A percentile compares a stretch with the other conserved stretches of the same genome.
Conservation (phyloP, 768 basidiomycete species). For the Termitomyces sp. region DNA sequence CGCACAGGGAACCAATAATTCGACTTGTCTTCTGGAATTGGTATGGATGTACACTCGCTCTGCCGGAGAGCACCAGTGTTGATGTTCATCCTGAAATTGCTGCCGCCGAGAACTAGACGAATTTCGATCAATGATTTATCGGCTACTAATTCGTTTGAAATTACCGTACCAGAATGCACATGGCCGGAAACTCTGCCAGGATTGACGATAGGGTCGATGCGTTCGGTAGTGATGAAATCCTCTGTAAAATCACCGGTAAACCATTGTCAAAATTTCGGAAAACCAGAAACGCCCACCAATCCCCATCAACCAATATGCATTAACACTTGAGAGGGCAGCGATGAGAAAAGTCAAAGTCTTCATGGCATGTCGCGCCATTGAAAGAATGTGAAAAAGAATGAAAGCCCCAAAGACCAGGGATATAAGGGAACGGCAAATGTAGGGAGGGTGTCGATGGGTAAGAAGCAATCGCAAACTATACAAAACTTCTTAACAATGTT, state of each 20-base stretch:
- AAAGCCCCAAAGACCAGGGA: constrained; percentile 14
- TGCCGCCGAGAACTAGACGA: constrained; percentile 42
- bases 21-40: constrained; percentile 48
- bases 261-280: not conserved
- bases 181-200: constrained; percentile 41
- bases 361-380: constrained; percentile 20
- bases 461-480: not conserved
- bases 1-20: constrained; percentile 48
- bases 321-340: constrained; percentile 24
- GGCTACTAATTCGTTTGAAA: not conserved
- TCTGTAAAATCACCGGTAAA: constrained; percentile 17
- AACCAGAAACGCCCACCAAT: constrained; percentile 21
- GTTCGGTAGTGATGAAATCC: constrained; percentile 40
- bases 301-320: constrained; percentile 44
- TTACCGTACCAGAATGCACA: constrained; percentile 35
- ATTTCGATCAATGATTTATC: not conserved
- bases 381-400: constrained; percentile 20
- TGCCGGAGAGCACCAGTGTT: constrained; percentile 35
- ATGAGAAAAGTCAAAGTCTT: constrained; percentile 25
- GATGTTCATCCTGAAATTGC: constrained; percentile 39
- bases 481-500: constrained; percentile 10
- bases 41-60: constrained; percentile 48
- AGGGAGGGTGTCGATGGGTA: constrained; percentile 13
- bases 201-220: constrained; percentile 44
- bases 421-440: constrained; percentile 16